Evolutionary conservation across 2,329 filamentous ascomycete genomes (phyloP), one percentile per base, ranked within the genome.

Genomic region (Trichoderma breve): DNA sequence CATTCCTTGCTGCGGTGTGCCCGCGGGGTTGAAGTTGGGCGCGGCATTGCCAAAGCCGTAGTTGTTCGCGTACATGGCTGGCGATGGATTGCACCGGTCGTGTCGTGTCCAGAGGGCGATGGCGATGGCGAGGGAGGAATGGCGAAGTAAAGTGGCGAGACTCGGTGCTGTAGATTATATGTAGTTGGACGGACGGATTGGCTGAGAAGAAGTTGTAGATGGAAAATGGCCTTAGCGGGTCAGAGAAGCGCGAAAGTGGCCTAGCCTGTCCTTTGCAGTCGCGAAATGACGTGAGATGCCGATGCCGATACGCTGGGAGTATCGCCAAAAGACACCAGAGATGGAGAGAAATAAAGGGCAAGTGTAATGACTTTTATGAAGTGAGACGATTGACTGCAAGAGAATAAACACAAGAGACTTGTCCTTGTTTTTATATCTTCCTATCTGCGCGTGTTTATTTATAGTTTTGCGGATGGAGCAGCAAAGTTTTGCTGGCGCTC

Each of bases 41-140:
- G 84, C 84, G 76, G 81, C 83, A 80, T 85, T 84, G 80, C 84
- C 82, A 80, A 86, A 88, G 78, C 84, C 85, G 82, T 87, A 88
- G 77, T 84, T 85, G 79, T 83, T 81, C 78, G 83, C 83, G 81
- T 88, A 88, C 87, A 89, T 89, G 82, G 81, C 81, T 53, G 72
- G 26, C 71, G 63, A 63, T 39, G 4, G 26, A 53, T 62, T 60
- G 47, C 43, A 21, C 43, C 43, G n/a, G 36, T 39, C 36, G 36
- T 39, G 43, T 47, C 15, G 64, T 21, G 21, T 53, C 32, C 15
- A 36, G 18, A 39, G 0, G 36, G 36, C 36, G 36, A 34, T 62
- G 9, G 26, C 36, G 28, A 47, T 24, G 28, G 24, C 39, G 43
- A n/a, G 3, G 47, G 28, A 43, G 39, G 57, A 28, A 62, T 62